These are phyloP conservation scores for Aristolochia contorta DNA, from an alignment of 164 flowering plant species.

Conservation along the genomic window DNA sequence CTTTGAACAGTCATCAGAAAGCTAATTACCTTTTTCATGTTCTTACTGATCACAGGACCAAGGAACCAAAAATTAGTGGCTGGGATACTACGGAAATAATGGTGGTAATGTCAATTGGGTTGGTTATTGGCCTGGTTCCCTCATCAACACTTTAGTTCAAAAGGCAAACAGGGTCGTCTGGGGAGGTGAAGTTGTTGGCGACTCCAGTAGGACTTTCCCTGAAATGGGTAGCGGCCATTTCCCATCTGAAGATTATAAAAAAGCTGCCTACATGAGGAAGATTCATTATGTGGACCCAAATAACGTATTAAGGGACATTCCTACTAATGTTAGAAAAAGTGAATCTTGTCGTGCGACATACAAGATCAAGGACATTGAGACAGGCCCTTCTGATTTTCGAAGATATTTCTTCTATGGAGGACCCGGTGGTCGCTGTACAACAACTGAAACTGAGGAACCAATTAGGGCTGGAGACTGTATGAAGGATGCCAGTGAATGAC, in stretches of 20 bases:
- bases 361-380: not conserved
- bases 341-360: too few relatives aligned
- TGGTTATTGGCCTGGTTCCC: not conserved
- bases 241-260: not conserved
- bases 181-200: not conserved
- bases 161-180: not conserved
- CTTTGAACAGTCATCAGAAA: too few relatives aligned
- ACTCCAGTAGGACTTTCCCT: not conserved
- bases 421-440: not conserved
- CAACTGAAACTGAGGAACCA: too few relatives aligned
- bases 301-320: not conserved
- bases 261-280: not conserved
- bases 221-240: not conserved
- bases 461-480: too few relatives aligned
- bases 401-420: slow-evolving; percentile 1
- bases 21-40: not conserved
- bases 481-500: too few relatives aligned
- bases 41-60: not conserved
- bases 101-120: not conserved
- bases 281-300: not conserved
- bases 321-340: not conserved
- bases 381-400: not conserved
- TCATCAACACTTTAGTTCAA: not conserved
- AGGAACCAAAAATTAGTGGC: not conserved
- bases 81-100: not conserved